A percentile compares a stretch with the other conserved stretches of the same genome.
Conservation (phyloP, 2,329 filamentous ascomycete genomes). For the Acarospora socialis region DNA sequence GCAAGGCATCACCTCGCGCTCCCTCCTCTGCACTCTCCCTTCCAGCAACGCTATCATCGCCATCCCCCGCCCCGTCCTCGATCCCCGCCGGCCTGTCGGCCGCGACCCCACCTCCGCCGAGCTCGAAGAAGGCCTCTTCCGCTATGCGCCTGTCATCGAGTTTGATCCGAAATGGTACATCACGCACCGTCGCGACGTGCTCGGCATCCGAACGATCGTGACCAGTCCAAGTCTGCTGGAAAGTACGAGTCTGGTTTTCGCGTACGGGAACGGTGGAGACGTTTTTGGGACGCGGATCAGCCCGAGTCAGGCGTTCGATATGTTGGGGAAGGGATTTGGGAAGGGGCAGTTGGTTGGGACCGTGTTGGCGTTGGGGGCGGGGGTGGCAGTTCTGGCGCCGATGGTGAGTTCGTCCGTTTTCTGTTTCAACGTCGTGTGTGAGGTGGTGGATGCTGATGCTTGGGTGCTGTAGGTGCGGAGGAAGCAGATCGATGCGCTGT, state of each 20-base stretch:
- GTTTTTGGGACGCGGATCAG: slow-evolving; percentile 74
- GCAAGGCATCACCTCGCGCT: slow-evolving; percentile 77
- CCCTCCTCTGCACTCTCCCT: slow-evolving; percentile 66
- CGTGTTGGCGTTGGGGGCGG: slow-evolving; percentile 62
- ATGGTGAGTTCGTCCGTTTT: slow-evolving; percentile 49
- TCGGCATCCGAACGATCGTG: slow-evolving; percentile 60
- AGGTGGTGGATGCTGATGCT: slow-evolving; percentile 5
- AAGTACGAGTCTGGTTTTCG: slow-evolving; percentile 81
- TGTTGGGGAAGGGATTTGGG: slow-evolving; percentile 85
- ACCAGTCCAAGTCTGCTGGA: slow-evolving; percentile 69
- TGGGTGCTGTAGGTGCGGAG: slow-evolving; percentile 30
- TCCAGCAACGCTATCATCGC: slow-evolving; percentile 60
- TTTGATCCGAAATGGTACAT: slow-evolving; percentile 70
- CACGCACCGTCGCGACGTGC: slow-evolving; percentile 67
- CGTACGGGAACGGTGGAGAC: slow-evolving; percentile 66
- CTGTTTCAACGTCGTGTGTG: slow-evolving; percentile 1
- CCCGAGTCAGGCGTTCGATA: slow-evolving; percentile 84
- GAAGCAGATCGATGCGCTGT: slow-evolving; percentile 34
- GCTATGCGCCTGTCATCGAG: slow-evolving; percentile 63
- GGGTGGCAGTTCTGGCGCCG: slow-evolving; percentile 65
- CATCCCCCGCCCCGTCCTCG: slow-evolving; percentile 64
- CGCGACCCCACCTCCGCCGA: slow-evolving; percentile 71
- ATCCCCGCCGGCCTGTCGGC: slow-evolving; percentile 73
- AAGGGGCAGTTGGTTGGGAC: slow-evolving; percentile 75
- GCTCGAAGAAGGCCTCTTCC: slow-evolving; percentile 65